Conservation (phyloP, 2,329 filamentous ascomycete species). For the Beauveria scarabaeidicola region DNA sequence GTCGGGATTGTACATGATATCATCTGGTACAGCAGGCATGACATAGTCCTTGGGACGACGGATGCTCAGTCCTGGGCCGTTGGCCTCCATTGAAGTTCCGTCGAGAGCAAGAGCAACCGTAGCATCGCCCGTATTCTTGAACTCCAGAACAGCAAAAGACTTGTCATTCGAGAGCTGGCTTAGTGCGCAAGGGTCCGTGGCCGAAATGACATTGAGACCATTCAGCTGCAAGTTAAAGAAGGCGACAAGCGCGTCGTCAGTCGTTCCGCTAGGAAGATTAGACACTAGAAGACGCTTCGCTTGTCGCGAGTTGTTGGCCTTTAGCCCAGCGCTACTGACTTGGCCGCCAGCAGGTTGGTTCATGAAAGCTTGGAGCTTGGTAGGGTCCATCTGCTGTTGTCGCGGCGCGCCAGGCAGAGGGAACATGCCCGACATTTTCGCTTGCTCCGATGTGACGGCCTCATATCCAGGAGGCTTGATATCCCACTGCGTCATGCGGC, state of each 20-base stretch:
- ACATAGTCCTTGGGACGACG: constrained; percentile 95
- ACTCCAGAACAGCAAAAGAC: constrained; percentile 81
- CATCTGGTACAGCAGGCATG: constrained; percentile 69
- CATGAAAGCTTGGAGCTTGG: constrained; percentile 90
- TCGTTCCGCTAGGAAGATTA: constrained; percentile 66
- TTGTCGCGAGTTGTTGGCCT: constrained; percentile 88
- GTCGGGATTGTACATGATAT: constrained; percentile 64
- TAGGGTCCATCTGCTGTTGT: constrained; percentile 91
- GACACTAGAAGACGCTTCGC: constrained; percentile 84
- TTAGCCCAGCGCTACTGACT: constrained; percentile 67
- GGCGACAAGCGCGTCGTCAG: constrained; percentile 64
- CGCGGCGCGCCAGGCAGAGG: constrained; percentile 90
- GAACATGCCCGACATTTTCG: constrained; percentile 98
- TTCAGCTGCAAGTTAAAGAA: constrained; percentile 98
- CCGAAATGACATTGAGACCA: constrained; percentile 84
- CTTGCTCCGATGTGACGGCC: constrained; percentile 95
- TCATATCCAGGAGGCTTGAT: constrained; percentile 98
- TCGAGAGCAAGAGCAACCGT: constrained; percentile 88
- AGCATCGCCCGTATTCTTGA: constrained; percentile 77
- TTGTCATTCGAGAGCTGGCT: constrained; percentile 74
- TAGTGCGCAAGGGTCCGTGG: constrained; percentile 73
- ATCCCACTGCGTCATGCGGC: constrained; percentile 96
- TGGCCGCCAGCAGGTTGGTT: constrained; percentile 66
- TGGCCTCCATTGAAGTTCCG: constrained; percentile 77
- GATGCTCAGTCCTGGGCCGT: constrained; percentile 60